A percentile compares a stretch with the other conserved stretches of the same genome.
These are phyloP conservation scores for Cadophora sp. DNA, from an alignment of 2,329 filamentous ascomycete genomes.

Conservation along the genomic window DNA sequence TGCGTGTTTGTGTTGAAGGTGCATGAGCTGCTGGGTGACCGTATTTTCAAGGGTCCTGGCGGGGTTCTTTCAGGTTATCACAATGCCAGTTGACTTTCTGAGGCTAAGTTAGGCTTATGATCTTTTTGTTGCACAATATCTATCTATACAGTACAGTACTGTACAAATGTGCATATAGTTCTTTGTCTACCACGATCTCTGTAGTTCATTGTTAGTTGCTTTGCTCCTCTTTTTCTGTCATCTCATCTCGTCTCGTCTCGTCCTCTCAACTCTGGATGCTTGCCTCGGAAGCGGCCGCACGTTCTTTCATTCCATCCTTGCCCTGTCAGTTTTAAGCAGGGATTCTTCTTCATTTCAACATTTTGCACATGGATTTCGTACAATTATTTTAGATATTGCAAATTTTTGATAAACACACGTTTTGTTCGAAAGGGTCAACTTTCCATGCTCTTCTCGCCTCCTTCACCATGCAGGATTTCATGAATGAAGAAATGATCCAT, in stretches of 20 bases:
- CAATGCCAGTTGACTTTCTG: too few species aligned
- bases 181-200: background rate
- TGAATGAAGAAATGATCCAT: background rate
- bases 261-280: background rate
- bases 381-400: background rate
- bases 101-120: too few species aligned
- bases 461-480: background rate
- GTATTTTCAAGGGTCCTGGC: conserved; percentile 3
- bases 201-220: background rate
- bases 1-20: background rate
- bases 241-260: background rate
- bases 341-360: background rate
- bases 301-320: background rate
- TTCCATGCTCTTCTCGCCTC: background rate
- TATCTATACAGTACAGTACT: too few species aligned
- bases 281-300: conserved; percentile 12
- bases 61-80: too few species aligned
- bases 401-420: background rate
- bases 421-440: background rate
- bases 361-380: background rate
- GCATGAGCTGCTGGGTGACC: background rate
- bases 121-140: too few species aligned
- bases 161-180: too few species aligned
- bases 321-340: background rate
- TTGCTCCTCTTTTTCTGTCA: conserved; percentile 1